phyloP scores from a whole-genome alignment of 345 rosid species.

The Populus simonii region DNA sequence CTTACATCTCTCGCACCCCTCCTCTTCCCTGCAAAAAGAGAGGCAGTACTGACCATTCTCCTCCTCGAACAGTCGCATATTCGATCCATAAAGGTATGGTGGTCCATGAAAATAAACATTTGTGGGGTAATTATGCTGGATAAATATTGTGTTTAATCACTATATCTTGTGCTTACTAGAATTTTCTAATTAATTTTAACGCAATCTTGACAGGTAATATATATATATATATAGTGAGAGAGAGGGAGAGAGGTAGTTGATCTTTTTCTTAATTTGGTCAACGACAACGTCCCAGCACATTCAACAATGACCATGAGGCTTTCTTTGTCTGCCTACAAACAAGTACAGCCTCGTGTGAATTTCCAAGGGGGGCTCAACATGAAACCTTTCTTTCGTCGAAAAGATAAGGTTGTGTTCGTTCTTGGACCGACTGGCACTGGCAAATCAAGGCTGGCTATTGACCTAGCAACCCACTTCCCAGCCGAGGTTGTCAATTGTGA shows the following conservation, averaged over 20 bases:
- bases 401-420: constrained; percentile 74
- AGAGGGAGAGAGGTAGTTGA: no score
- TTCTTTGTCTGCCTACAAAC: constrained; percentile 45
- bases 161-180: not conserved
- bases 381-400: constrained; percentile 48
- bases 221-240: no score
- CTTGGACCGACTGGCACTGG: constrained; percentile 95
- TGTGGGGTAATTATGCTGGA: not conserved
- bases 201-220: constrained; percentile 2
- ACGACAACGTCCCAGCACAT: not conserved
- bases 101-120: not conserved
- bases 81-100: constrained; percentile 8
- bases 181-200: not conserved
- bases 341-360: constrained; percentile 45
- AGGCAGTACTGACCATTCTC: not conserved
- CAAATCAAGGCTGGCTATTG: constrained; percentile 78
- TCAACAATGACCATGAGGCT: constrained; percentile 34
- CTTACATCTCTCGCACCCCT: not conserved
- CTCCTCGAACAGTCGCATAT: constrained; percentile 14
- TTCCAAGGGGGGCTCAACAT: constrained; percentile 41
- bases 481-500: constrained; percentile 83
- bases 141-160: not conserved
- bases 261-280: not conserved
- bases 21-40: not conserved
- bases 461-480: constrained; percentile 62